phyloP scores from a whole-genome alignment of 148 eudicot genomes.

The Heliosperma pusillum region DNA sequence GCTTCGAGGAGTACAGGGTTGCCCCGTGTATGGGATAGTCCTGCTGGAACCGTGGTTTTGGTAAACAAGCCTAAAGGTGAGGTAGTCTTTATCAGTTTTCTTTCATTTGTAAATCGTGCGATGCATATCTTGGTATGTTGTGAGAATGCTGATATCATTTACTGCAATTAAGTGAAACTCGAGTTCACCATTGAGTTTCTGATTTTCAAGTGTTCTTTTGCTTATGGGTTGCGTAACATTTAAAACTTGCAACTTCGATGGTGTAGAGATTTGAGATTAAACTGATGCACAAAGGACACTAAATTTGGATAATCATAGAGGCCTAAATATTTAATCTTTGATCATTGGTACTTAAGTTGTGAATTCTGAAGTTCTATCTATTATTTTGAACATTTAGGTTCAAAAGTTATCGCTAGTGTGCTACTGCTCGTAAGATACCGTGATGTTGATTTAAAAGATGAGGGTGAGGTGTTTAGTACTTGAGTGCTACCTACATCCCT shows the following conservation, averaged over 20 bases:
- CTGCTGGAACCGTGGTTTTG: constrained; percentile 75
- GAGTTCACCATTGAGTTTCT: neutral
- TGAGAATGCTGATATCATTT: neutral
- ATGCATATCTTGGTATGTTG: neutral
- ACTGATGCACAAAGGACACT: neutral
- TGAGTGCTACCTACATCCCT: no score
- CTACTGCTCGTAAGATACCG: neutral
- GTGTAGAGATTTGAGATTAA: neutral
- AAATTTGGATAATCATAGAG: no score
- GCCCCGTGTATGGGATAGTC: constrained; percentile 79
- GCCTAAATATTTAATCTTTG: no score
- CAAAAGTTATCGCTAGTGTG: no score
- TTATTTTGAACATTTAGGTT: neutral
- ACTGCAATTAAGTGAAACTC: neutral
- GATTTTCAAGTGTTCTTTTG: neutral
- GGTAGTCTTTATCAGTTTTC: neutral
- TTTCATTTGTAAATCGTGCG: neutral
- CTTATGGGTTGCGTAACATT: neutral
- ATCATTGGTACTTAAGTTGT: neutral
- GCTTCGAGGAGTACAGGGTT: constrained; percentile 72
- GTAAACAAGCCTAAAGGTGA: constrained; percentile 96
- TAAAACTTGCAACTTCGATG: neutral
- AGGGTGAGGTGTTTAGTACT: neutral
- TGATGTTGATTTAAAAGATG: neutral
- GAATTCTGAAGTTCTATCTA: neutral